Conservation (phyloP, 306 rosid genomes). For the Sicyos baderoa region DNA sequence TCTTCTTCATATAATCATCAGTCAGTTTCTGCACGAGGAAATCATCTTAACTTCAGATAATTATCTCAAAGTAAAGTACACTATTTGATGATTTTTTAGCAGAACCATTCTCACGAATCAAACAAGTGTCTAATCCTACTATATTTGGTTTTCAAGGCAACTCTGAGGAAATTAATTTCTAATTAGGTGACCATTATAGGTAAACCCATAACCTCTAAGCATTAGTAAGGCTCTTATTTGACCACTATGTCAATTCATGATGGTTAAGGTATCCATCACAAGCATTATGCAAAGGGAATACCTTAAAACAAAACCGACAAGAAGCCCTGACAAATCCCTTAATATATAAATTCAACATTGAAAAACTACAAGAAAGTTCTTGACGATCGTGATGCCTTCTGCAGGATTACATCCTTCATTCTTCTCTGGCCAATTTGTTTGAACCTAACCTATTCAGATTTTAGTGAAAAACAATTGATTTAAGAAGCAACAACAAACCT, state of each 20-base stretch:
- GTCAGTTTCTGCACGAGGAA: constrained; percentile 60
- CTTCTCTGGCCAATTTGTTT: neutral
- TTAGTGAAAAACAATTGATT: neutral
- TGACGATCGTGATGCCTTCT: neutral
- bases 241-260: too few relatives aligned
- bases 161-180: too few relatives aligned
- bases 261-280: too few relatives aligned
- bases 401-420: neutral
- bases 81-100: too few relatives aligned
- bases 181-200: too few relatives aligned
- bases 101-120: too few relatives aligned
- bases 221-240: too few relatives aligned
- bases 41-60: constrained; percentile 1
- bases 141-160: too few relatives aligned
- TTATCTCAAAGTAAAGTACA: neutral
- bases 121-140: too few relatives aligned
- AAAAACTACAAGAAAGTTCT: neutral
- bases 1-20: constrained; percentile 81
- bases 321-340: neutral
- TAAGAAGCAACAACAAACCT: constrained; percentile 43
- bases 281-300: neutral
- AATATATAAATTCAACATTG: neutral
- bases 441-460: neutral
- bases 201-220: too few relatives aligned
- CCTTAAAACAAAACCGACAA: too few relatives aligned